Conservation (phyloP, 352 stramenopile genomes). For the Blastocystis sp. region DNA sequence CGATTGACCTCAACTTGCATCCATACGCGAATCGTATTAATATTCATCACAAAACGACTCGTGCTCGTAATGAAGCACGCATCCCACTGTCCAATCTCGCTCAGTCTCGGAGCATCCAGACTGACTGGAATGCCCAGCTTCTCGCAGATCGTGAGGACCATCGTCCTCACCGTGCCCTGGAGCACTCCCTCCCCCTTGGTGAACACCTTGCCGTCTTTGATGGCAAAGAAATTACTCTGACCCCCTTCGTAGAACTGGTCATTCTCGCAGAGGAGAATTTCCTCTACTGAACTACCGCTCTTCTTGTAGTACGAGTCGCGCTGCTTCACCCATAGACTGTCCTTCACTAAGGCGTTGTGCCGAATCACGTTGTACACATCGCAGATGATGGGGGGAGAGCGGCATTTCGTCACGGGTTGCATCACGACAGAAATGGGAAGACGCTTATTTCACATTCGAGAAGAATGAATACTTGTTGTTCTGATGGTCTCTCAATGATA, state of each 20-base stretch:
- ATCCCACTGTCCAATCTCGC: slow-evolving; percentile 49
- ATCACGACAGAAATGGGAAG: slow-evolving; percentile 43
- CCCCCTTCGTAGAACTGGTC: slow-evolving; percentile 5
- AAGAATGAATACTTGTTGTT: background rate
- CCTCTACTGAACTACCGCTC: slow-evolving; percentile 25
- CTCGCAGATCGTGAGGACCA: slow-evolving; percentile 38
- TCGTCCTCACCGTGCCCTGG: slow-evolving; percentile 20
- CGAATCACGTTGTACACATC: slow-evolving; percentile 58
- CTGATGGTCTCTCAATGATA: slow-evolving; percentile 16
- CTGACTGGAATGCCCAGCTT: slow-evolving; percentile 40
- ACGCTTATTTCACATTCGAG: background rate
- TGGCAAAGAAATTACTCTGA: slow-evolving; percentile 41
- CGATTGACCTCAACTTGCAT: background rate
- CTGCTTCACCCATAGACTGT: slow-evolving; percentile 53
- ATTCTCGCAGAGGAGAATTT: slow-evolving; percentile 53
- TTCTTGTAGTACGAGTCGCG: slow-evolving; percentile 46
- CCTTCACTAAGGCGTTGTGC: slow-evolving; percentile 35
- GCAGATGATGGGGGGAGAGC: slow-evolving; percentile 31
- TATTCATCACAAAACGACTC: slow-evolving; percentile 56
- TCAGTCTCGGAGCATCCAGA: slow-evolving; percentile 15
- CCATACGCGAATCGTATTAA: slow-evolving; percentile 22
- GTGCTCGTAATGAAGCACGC: slow-evolving; percentile 58
- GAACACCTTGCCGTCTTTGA: slow-evolving; percentile 40
- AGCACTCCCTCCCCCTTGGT: slow-evolving; percentile 38
- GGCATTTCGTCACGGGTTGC: slow-evolving; percentile 13